Conservation (phyloP, 2,329 filamentous ascomycete species). For the Chaetomiaceae sp. region DNA sequence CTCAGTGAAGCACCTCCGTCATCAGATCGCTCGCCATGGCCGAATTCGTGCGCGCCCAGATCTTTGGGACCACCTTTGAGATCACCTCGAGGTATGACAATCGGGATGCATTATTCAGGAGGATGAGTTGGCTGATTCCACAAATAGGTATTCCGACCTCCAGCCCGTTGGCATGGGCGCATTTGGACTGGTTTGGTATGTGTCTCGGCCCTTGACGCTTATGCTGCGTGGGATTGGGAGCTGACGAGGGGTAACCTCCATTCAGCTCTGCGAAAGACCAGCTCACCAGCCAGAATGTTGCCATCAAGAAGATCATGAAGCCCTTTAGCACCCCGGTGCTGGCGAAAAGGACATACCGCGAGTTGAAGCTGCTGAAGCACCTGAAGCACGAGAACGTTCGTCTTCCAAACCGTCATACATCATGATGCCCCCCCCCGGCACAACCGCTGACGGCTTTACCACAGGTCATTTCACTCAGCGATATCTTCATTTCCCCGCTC, state of each 20-base stretch:
- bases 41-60: conserved; percentile 98
- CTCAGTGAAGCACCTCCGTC: conserved; percentile 3
- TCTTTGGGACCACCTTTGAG: conserved; percentile 99
- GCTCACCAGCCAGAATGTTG: conserved; percentile 93
- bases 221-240: not conserved
- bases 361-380: conserved; percentile 96
- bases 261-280: conserved; percentile 94
- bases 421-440: not conserved
- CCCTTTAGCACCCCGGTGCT: conserved; percentile 98
- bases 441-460: conserved; percentile 20
- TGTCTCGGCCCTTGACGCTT: not conserved
- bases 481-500: conserved; percentile 98
- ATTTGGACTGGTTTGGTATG: conserved; percentile 92
- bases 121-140: conserved; percentile 2
- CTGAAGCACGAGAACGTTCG: conserved; percentile 90
- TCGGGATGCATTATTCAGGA: not conserved
- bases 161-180: conserved; percentile 99
- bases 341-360: conserved; percentile 94
- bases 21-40: conserved; percentile 64
- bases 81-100: conserved; percentile 86
- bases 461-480: conserved; percentile 93
- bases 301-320: conserved; percentile 99
- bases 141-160: conserved; percentile 86
- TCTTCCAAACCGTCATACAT: not conserved
- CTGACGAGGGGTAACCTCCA: conserved; percentile 15